Evolutionary conservation across 495 filamentous ascomycete species (phyloP).

Genomic region (Penicillium ochrochloron): DNA sequence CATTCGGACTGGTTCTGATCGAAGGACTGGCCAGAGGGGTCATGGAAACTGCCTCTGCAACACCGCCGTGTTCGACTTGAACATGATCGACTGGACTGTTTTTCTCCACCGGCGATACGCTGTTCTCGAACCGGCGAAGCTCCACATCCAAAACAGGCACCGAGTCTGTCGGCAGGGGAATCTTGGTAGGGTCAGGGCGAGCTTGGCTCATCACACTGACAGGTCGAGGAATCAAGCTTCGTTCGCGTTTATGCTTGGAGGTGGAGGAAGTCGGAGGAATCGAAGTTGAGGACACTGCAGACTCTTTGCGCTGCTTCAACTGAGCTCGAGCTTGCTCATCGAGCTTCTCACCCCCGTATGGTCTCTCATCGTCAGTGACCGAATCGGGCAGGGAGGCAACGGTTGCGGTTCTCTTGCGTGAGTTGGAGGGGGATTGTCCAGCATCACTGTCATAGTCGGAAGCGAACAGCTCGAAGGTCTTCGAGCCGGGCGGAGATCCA

Average conservation of each 20-base stretch:
- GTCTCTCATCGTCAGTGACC: constrained; percentile 20
- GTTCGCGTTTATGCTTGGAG: constrained; percentile 1
- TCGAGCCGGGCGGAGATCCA: constrained; percentile 1
- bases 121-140: constrained; percentile 5
- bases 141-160: background rate
- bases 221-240: constrained; percentile 20
- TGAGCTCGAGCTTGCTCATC: background rate
- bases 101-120: background rate
- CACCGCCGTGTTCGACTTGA: background rate
- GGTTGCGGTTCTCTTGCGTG: constrained; percentile 20
- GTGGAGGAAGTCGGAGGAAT: background rate
- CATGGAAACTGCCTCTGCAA: background rate
- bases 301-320: background rate
- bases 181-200: background rate
- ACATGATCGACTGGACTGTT: background rate
- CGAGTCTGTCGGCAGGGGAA: background rate
- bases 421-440: background rate
- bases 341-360: constrained; percentile 9
- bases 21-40: background rate
- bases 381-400: constrained; percentile 21
- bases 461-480: constrained; percentile 3
- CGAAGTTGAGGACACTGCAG: constrained; percentile 3
- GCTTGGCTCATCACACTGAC: constrained; percentile 11
- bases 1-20: background rate
- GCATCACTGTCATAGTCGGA: background rate